These are phyloP conservation scores for Annona squamosa DNA, from an alignment of 164 flowering plant genomes.

Conservation along the genomic window DNA sequence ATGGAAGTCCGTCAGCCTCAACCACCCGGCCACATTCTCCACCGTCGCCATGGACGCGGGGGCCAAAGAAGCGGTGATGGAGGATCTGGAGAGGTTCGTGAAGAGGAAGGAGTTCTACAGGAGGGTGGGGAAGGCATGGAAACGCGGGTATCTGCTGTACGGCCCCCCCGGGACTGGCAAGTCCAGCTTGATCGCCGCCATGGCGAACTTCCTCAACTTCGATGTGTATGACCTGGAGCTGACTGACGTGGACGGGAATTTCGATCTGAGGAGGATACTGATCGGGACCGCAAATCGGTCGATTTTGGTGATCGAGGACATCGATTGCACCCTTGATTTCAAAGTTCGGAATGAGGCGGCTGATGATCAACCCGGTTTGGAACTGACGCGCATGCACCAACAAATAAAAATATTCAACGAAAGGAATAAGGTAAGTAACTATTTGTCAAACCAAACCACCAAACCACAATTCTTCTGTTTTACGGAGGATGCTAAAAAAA, in stretches of 20 bases:
- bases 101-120: constrained; percentile 44
- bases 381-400: neutral
- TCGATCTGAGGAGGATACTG: constrained; percentile 40
- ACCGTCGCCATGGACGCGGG: constrained; percentile 59
- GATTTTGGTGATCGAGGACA: constrained; percentile 57
- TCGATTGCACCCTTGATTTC: constrained; percentile 36
- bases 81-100: constrained; percentile 45
- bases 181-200: constrained; percentile 66
- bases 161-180: constrained; percentile 83
- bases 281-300: constrained; percentile 37
- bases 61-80: constrained; percentile 31
- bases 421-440: neutral
- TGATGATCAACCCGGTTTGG: neutral
- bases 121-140: constrained; percentile 65
- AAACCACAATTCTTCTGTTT: no score
- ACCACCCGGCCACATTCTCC: constrained; percentile 52
- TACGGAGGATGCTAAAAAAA: no score
- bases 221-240: constrained; percentile 59
- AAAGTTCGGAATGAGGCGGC: constrained; percentile 12
- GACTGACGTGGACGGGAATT: constrained; percentile 36
- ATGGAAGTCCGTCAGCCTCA: constrained; percentile 23
- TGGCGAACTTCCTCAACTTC: constrained; percentile 61
- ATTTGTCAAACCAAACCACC: neutral
- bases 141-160: constrained; percentile 56
- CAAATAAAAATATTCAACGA: no score